Base-by-base conservation (phyloP, 495 filamentous ascomycete species). In the Penicillium odoratum region DNA sequence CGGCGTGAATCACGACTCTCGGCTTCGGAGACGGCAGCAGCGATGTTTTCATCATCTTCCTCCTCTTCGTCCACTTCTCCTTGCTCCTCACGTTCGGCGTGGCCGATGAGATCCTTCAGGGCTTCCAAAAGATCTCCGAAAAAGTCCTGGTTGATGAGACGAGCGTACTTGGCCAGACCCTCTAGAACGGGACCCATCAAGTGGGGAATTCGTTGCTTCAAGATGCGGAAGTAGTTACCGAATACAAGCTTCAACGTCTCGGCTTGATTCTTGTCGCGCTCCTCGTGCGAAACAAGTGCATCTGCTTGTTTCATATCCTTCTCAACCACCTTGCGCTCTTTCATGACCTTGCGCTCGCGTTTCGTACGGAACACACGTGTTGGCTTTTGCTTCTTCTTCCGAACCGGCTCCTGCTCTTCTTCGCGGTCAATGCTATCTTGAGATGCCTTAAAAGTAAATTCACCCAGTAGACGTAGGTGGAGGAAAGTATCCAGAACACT, bases 141-240 rank as follows among this genome's bases (percentile, higher is more conserved):
- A 78, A 98, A 97, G 67, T 98, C 88, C 66, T 97, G 89, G 75
- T 98, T 98, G 78, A 98, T 97, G 16, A 98, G 78, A 68, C 96
- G 94, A 16, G 92, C 86, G 71, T 96, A 98, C 69, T 86, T 87
- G 48, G 93, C 93, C 29, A 98, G 77, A 48, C 94, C 94, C 71
- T 98, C 92, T 5, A 94, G 78, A 0, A 97, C 93, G 33, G 92
- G 91, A 7, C 93, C 94, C 91, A 97, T 97, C 10, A 98, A 83
- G 16, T 83, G 83, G 8, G 85, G 83, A 55, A 73, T 69, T 30
- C 91, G 85, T 48, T 85, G 78, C 74, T 97, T 97, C 21, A 98
- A 74, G 48, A 98, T 94, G 10, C 92, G 86, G 76, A 98, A 97
- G 74, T 98, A 98, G 7, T 86, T 86, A 6, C 88, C 90, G 70